Conservation (phyloP, 352 stramenopile species). For the Saprolegnia parasitica region DNA sequence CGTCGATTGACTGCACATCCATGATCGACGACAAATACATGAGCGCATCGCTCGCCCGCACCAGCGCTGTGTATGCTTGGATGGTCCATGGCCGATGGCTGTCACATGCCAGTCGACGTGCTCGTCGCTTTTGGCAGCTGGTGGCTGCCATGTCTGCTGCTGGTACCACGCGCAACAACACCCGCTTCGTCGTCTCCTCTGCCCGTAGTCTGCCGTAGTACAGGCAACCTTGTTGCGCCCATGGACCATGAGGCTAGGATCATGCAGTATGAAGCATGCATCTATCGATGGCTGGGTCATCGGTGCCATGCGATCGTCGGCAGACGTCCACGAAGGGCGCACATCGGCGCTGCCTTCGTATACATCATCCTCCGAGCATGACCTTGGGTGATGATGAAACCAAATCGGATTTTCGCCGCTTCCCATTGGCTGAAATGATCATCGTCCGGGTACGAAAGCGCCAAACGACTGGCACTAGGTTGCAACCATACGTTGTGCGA, state of each 20-base stretch:
- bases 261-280: no score
- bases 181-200: no score
- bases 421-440: background rate
- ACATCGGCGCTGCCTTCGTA: background rate
- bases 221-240: no score
- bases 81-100: no score
- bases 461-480: background rate
- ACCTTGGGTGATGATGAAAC: slow-evolving; percentile 3
- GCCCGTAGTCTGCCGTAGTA: no score
- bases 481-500: background rate
- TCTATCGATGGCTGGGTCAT: background rate
- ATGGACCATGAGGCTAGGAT: no score
- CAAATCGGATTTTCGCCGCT: background rate
- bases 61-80: no score
- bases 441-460: background rate
- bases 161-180: background rate
- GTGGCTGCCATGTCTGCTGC: background rate
- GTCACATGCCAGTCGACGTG: no score
- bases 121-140: background rate
- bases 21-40: no score
- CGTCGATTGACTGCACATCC: no score
- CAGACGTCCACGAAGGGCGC: background rate
- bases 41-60: no score
- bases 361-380: background rate
- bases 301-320: background rate